Base-by-base conservation (phyloP, 208 protist genomes). In the Leishmania amazonensis region DNA sequence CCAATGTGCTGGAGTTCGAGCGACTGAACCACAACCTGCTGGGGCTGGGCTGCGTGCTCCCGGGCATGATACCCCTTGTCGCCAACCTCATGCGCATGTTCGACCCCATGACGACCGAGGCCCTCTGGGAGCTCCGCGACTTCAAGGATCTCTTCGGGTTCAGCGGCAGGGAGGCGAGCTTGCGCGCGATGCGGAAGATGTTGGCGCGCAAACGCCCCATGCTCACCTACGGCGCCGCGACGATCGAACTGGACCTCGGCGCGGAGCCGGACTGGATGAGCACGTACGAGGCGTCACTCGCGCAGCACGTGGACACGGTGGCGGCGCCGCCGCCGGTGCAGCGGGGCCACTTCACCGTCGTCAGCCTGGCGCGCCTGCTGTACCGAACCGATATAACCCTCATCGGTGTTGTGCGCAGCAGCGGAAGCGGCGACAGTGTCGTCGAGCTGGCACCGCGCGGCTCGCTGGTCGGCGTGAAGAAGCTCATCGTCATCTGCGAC, bases 1-100 rank as follows among this genome's bases (percentile, higher is more conserved):
- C 80, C 15, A 67, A 83, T 45, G 81, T 87, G 74, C 58, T 89
- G 28, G 86, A 89, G 70, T 71, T 89, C 54, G 86, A 87, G 80
- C 86, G 83, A 35, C 73, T 89, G n/a, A 89, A 80, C 75, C 83
- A 87, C 82, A 89, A 83, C 80, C 73, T 89, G 65, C 78, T 89
- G 24, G 83, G 86, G 17, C 80, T 84, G 15, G 86, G 86, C 53
- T 81, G 83, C 67, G 86, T 89, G 45, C 80, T 89, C 53, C 86
- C 86, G 1, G 83, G 83, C 28, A 87, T 84, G 76, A 79, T 89
- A 13, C 86, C 86, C 38, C 54, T 87, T 38, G 15, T 89, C 31
- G 86, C 72, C 7, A 87, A 89, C 68, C 80, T 89, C 24, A 80
- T 89, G 53, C 86, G 83, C 64, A 81, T 83, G 73, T 87, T 89